Base-by-base conservation (phyloP, 208 protist genomes). In the Trypanosoma scelopori region DNA sequence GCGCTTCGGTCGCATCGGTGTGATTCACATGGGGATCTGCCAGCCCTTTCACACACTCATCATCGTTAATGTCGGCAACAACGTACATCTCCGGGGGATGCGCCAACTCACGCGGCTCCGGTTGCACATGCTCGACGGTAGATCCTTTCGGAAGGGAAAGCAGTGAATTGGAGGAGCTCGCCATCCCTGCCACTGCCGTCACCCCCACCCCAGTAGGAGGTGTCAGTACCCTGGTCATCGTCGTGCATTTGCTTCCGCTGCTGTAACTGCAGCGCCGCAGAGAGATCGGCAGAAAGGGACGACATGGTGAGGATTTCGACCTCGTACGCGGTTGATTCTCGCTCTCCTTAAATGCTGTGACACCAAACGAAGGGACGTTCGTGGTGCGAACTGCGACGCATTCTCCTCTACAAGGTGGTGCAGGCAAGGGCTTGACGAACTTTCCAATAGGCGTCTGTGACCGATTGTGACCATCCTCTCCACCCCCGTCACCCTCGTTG, bases 51-150 rank as follows among this genome's bases (percentile, higher is more conserved):
- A 91, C n/a, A 47, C 80, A 89, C 22, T 84, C 81, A 46, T 94
- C 85, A 61, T 92, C 85, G 65, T 92, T 94, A 62, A 94, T 91
- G 66, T 92, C 83, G 1, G 78, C 74, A 18, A 92, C 71, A 12
- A 74, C 64, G 66, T 88, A 92, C 52, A 78, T 67, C 6, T 59
- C 57, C 13, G 74, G 73, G 5, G 75, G 67, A 41, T 92, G 83
- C 11, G 53, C 39, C 35, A 84, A 81, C 28, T 77, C 81, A 25
- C 67, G 32, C 13, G 45, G 42, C 23, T 41, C 48, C 28, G 35
- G 27, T 25, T 27, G 41, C 37, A 37, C 56, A 42, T 20, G 27
- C 0, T 25, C 15, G 6, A 22, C 22, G 12, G 12, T n/a, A n/a
- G 37, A 20, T 35, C 37, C 27, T 47, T 49, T 56, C 18, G 39